Conservation (phyloP, 257 asterid genomes). For the Rehmannia glutinosa region DNA sequence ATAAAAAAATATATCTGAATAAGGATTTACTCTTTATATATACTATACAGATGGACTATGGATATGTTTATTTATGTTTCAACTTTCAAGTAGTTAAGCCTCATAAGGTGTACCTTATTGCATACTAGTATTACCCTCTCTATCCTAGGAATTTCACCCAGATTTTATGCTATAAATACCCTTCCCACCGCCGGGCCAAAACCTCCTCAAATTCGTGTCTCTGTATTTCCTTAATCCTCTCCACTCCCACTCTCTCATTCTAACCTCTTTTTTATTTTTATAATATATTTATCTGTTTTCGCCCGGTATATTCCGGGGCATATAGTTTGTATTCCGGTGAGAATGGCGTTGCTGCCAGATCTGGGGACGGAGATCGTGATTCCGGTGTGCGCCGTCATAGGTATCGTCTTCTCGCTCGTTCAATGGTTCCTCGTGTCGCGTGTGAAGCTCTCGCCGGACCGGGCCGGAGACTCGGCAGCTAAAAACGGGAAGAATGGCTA, state of each 20-base stretch:
- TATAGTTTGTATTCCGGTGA: conserved; percentile 19
- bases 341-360: conserved; percentile 64
- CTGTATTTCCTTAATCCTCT: background rate
- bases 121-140: conserved; percentile 12
- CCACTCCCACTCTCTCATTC: background rate
- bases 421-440: conserved; percentile 78
- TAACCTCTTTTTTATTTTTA: background rate
- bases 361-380: conserved; percentile 64
- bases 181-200: conserved; percentile 1
- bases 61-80: no score
- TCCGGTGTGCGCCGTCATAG: conserved; percentile 70
- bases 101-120: conserved; percentile 9
- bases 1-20: no score
- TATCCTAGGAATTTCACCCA: conserved; percentile 7
- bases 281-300: background rate
- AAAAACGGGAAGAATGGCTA: conserved; percentile 55
- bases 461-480: conserved; percentile 19
- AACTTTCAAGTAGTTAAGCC: no score
- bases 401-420: conserved; percentile 61
- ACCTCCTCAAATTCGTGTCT: conserved; percentile 15
- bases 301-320: conserved; percentile 20
- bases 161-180: conserved; percentile 21
- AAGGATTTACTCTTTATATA: no score
- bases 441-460: conserved; percentile 54
- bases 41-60: no score